Percentiles rank a stretch among this genome's conserved stretches.
These are phyloP conservation scores for Aristolochia contorta DNA, from an alignment of 164 flowering plant genomes.

Conservation along the genomic window DNA sequence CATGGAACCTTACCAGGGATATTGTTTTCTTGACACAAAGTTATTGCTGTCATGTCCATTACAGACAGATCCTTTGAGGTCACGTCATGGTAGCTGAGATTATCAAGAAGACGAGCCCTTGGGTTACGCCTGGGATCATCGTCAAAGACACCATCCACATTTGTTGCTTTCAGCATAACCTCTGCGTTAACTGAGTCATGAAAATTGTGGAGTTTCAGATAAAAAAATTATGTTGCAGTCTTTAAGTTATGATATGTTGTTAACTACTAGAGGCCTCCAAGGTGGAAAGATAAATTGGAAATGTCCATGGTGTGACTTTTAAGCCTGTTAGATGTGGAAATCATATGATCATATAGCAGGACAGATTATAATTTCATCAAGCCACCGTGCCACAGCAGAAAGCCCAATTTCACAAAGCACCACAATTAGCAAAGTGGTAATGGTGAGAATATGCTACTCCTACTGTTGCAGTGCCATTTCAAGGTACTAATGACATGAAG, in stretches of 20 bases:
- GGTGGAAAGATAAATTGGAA: too few relatives aligned
- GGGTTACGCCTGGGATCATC: conserved; percentile 73
- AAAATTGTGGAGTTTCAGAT: not conserved
- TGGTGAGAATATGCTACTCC: too few relatives aligned
- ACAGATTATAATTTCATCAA: not conserved
- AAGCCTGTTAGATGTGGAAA: too few relatives aligned
- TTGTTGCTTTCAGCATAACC: conserved; percentile 94
- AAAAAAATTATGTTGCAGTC: not conserved
- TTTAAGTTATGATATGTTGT: too few relatives aligned
- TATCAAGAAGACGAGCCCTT: conserved; percentile 69
- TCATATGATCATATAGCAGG: not conserved
- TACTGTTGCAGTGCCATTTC: too few relatives aligned
- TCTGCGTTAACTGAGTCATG: conserved; percentile 84
- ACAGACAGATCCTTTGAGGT: conserved; percentile 86
- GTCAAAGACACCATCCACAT: conserved; percentile 91
- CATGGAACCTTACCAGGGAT: conserved; percentile 61
- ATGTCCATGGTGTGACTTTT: too few relatives aligned
- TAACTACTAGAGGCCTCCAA: too few relatives aligned
- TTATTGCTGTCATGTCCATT: conserved; percentile 98
- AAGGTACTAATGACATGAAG: too few relatives aligned
- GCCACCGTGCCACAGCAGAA: not conserved
- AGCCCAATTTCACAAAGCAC: not conserved
- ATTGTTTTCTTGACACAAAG: conserved; percentile 92
- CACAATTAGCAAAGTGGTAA: too few relatives aligned
- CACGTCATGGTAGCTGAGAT: conserved; percentile 77